phyloP scores from a whole-genome alignment of 2,329 filamentous ascomycete species.

The Chaetothyriales sp. region DNA sequence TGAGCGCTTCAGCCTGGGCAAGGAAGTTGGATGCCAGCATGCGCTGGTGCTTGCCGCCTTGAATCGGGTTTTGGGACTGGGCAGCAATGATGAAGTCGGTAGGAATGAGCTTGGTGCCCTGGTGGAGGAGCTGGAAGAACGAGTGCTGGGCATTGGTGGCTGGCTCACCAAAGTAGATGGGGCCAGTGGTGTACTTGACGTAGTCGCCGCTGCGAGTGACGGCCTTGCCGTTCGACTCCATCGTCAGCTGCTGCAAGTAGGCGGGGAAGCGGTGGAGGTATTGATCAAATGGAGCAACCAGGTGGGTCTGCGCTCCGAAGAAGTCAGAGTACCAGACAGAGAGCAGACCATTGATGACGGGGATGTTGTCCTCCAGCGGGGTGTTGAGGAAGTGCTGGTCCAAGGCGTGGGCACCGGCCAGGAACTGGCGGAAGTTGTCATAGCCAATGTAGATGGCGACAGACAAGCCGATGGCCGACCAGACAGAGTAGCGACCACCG shows the following conservation, averaged over 20 bases:
- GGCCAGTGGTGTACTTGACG: slow-evolving; percentile 93
- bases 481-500: slow-evolving; percentile 93
- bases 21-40: slow-evolving; percentile 39
- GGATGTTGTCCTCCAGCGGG: slow-evolving; percentile 88
- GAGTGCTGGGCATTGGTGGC: slow-evolving; percentile 99
- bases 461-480: slow-evolving; percentile 93
- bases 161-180: slow-evolving; percentile 93
- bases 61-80: slow-evolving; percentile 90
- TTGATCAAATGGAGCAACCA: slow-evolving; percentile 96
- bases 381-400: slow-evolving; percentile 94
- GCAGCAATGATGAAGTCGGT: slow-evolving; percentile 95
- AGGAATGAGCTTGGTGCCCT: slow-evolving; percentile 97
- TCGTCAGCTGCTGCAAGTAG: slow-evolving; percentile 96
- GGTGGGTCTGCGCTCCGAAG: slow-evolving; percentile 93
- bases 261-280: slow-evolving; percentile 98
- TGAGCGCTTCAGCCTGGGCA: slow-evolving; percentile 35
- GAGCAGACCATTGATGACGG: slow-evolving; percentile 74
- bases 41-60: slow-evolving; percentile 81
- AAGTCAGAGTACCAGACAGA: slow-evolving; percentile 99
- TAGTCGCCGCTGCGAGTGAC: slow-evolving; percentile 76
- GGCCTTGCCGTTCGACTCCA: slow-evolving; percentile 98
- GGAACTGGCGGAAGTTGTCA: slow-evolving; percentile 95
- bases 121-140: slow-evolving; percentile 98
- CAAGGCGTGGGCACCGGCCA: slow-evolving; percentile 89
- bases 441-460: slow-evolving; percentile 90